Evolutionary conservation across 1,139 yeast genomes (phyloP).

Genomic region (Taphrina pruni): DNA sequence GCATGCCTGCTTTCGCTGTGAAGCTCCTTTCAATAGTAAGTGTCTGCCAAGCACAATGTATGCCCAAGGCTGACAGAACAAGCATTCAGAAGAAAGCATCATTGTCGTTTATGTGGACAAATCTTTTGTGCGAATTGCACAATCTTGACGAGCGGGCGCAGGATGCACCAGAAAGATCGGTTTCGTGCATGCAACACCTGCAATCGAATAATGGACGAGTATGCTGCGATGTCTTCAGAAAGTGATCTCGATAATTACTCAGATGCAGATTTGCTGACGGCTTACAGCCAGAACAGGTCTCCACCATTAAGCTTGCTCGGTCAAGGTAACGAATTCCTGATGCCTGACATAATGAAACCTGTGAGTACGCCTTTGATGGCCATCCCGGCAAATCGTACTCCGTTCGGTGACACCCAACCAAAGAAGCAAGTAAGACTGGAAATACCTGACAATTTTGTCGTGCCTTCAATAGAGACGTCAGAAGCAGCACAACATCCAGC

Average conservation of each 20-base stretch:
- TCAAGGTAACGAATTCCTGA: slow-evolving; percentile 23
- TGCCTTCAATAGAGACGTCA: not conserved
- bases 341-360: slow-evolving; percentile 33
- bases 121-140: slow-evolving; percentile 93
- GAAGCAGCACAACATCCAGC: not conserved
- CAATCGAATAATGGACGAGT: slow-evolving; percentile 63
- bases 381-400: slow-evolving; percentile 68
- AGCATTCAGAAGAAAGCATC: slow-evolving; percentile 85
- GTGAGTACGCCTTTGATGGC: slow-evolving; percentile 58
- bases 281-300: not conserved
- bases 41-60: not conserved
- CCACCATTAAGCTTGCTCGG: slow-evolving; percentile 8
- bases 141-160: slow-evolving; percentile 72
- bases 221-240: slow-evolving; percentile 49
- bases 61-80: not conserved
- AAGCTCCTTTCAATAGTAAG: slow-evolving; percentile 60
- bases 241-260: slow-evolving; percentile 5
- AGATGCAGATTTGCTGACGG: slow-evolving; percentile 5
- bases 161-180: slow-evolving; percentile 70
- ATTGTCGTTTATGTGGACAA: slow-evolving; percentile 94
- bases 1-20: slow-evolving; percentile 78
- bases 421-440: slow-evolving; percentile 7
- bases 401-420: not conserved
- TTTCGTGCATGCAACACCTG: slow-evolving; percentile 83
- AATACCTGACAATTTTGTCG: not conserved